Evolutionary conservation across 1,284 basidiomycete species (phyloP).

Genomic region (Sphagnurus paluster): DNA sequence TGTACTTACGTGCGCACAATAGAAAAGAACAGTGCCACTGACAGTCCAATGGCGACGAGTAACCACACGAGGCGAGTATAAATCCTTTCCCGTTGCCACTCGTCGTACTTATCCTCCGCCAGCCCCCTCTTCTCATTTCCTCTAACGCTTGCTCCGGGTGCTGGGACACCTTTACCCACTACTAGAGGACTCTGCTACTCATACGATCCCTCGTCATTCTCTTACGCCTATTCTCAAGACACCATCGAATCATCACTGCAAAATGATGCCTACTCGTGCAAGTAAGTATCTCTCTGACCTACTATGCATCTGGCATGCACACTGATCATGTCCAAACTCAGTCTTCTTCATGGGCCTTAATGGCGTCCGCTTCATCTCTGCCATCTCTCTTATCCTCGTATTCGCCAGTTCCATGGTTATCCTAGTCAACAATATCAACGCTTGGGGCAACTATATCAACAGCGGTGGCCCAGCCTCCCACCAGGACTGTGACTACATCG

Average conservation of each 20-base stretch:
- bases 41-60: slow-evolving; percentile 8
- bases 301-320: background rate
- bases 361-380: slow-evolving; percentile 70
- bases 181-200: slow-evolving; percentile 6
- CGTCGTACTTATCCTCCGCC: slow-evolving; percentile 1
- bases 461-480: slow-evolving; percentile 33
- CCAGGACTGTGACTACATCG: slow-evolving; percentile 71
- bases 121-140: slow-evolving; percentile 14
- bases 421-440: slow-evolving; percentile 79
- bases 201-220: slow-evolving; percentile 7
- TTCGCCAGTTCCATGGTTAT: slow-evolving; percentile 79
- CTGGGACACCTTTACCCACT: slow-evolving; percentile 21
- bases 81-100: slow-evolving; percentile 8
- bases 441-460: slow-evolving; percentile 64
- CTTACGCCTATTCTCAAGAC: slow-evolving; percentile 11
- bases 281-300: slow-evolving; percentile 37
- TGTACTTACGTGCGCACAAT: slow-evolving; percentile 20
- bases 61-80: slow-evolving; percentile 13
- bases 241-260: slow-evolving; percentile 4
- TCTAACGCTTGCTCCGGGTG: slow-evolving; percentile 16
- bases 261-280: slow-evolving; percentile 49
- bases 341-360: slow-evolving; percentile 80
- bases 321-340: slow-evolving; percentile 26
- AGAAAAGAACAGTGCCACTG: background rate
- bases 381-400: slow-evolving; percentile 74